These are phyloP conservation scores for Paratinospora sagittata DNA, from an alignment of 164 flowering plant species.

Conservation along the genomic window DNA sequence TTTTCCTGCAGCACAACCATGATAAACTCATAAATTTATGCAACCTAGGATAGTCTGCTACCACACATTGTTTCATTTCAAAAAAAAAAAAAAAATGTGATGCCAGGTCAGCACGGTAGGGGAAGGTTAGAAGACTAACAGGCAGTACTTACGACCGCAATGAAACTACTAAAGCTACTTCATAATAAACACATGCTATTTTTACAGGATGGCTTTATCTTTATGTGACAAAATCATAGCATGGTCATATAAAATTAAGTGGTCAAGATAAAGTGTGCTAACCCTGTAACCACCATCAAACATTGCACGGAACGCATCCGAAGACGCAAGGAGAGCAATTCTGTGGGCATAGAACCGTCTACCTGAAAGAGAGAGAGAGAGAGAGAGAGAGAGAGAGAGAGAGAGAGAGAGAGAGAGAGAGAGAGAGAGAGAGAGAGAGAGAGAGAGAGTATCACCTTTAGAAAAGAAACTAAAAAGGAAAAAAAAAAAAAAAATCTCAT, in stretches of 20 bases:
- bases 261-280: conserved; percentile 15
- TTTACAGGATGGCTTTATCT: neutral
- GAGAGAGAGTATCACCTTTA: neutral
- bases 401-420: too few relatives aligned
- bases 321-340: conserved; percentile 92
- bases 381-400: too few relatives aligned
- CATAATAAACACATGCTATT: neutral
- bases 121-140: too few relatives aligned
- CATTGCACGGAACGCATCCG: conserved; percentile 99
- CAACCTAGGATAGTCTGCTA: neutral
- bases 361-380: conserved; percentile 33
- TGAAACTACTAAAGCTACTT: neutral
- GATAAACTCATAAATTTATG: neutral
- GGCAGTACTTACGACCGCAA: too few relatives aligned
- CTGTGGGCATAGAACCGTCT: conserved; percentile 88
- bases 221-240: neutral
- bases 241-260: too few relatives aligned
- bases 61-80: neutral
- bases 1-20: conserved; percentile 55
- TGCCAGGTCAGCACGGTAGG: too few relatives aligned
- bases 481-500: neutral
- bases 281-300: conserved; percentile 99
- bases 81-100: too few relatives aligned
- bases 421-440: too few relatives aligned
- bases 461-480: neutral